Evolutionary conservation across 2,329 filamentous ascomycete genomes (phyloP).

Genomic region (Aureobasidium sp.): DNA sequence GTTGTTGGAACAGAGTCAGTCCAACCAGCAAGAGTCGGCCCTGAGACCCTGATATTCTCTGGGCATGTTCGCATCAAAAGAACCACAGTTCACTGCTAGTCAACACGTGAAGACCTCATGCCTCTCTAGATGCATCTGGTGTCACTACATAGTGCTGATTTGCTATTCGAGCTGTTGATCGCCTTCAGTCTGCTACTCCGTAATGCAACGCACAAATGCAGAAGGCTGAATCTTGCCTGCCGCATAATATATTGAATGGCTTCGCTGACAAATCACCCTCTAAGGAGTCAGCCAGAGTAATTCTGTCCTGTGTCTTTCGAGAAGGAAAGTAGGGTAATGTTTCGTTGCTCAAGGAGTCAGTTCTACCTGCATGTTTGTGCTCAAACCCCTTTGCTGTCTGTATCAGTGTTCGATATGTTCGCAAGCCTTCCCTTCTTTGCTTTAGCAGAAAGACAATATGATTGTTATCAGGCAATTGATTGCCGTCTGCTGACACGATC

Average conservation of each 20-base stretch:
- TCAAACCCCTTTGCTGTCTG: background rate
- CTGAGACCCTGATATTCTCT: background rate
- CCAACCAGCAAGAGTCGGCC: background rate
- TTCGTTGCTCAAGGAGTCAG: background rate
- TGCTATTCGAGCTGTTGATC: background rate
- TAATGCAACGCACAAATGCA: background rate
- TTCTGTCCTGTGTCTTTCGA: background rate
- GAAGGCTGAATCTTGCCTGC: background rate
- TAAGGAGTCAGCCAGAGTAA: background rate
- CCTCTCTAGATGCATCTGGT: background rate
- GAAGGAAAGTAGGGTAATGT: background rate
- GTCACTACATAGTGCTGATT: background rate
- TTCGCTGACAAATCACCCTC: background rate
- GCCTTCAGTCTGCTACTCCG: background rate
- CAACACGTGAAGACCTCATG: background rate
- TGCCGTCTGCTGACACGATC: background rate
- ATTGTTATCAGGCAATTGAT: background rate
- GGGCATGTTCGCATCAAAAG: background rate
- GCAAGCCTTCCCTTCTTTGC: slow-evolving; percentile 1
- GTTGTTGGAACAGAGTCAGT: background rate
- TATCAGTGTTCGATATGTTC: background rate
- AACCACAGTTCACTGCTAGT: background rate
- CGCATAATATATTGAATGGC: background rate
- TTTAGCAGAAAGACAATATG: background rate
- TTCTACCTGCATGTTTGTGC: background rate